phyloP scores from a whole-genome alignment of 2,329 filamentous ascomycete genomes.

The Trichoderma pleuroti region DNA sequence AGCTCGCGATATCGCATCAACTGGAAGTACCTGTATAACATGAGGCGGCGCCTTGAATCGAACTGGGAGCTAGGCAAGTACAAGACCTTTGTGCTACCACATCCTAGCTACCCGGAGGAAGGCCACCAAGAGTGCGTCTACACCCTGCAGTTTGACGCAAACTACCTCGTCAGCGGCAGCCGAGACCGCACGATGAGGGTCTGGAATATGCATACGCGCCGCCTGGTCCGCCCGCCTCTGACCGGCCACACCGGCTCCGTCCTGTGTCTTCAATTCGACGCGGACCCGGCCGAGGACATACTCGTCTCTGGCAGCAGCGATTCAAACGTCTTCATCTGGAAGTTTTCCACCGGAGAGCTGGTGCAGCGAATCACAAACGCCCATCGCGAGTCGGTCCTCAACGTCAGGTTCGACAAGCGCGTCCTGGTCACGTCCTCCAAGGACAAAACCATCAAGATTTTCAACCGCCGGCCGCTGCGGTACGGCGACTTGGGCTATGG shows the following conservation, averaged over 20 bases:
- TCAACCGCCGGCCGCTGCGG: slow-evolving; percentile 72
- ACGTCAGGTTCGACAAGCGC: slow-evolving; percentile 85
- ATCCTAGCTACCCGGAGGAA: slow-evolving; percentile 74
- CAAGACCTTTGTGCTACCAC: slow-evolving; percentile 84
- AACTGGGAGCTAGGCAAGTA: slow-evolving; percentile 87
- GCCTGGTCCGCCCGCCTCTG: slow-evolving; percentile 72
- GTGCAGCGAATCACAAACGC: slow-evolving; percentile 73
- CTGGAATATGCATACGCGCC: slow-evolving; percentile 81
- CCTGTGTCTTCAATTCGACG: slow-evolving; percentile 91
- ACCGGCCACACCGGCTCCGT: slow-evolving; percentile 80
- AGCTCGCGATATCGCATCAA: slow-evolving; percentile 64
- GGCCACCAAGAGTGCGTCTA: slow-evolving; percentile 93
- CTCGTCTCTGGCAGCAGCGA: slow-evolving; percentile 97
- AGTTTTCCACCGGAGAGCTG: slow-evolving; percentile 83
- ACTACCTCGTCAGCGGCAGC: slow-evolving; percentile 89
- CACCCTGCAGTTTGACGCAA: slow-evolving; percentile 81
- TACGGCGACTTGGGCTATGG: slow-evolving; percentile 58
- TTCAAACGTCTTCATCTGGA: slow-evolving; percentile 85
- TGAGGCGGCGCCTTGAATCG: slow-evolving; percentile 76
- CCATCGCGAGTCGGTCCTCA: slow-evolving; percentile 87
- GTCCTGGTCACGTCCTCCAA: slow-evolving; percentile 97
- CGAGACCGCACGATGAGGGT: slow-evolving; percentile 83
- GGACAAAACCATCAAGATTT: slow-evolving; percentile 94
- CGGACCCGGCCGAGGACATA: slow-evolving; percentile 79
- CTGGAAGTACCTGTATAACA: slow-evolving; percentile 91